Conservation (phyloP, 2,329 filamentous ascomycete species). For the Helminthosporium solani region DNA sequence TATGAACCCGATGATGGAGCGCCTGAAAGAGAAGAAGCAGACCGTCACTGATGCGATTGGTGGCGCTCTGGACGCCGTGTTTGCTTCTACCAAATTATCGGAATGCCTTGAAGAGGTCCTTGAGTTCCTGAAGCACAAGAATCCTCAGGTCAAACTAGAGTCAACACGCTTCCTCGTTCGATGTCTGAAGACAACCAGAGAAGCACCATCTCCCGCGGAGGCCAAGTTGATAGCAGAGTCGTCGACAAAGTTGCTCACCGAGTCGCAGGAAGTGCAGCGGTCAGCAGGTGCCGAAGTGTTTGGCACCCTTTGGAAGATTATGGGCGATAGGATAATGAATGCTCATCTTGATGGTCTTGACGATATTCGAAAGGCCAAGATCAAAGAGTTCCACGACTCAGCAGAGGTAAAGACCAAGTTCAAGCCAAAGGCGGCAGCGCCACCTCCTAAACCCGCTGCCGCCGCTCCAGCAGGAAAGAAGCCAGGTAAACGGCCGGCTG, state of each 20-base stretch:
- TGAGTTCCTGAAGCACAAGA: slow-evolving; percentile 86
- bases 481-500: slow-evolving; percentile 54
- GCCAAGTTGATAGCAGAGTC: slow-evolving; percentile 83
- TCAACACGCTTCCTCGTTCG: slow-evolving; percentile 92
- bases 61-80: slow-evolving; percentile 74
- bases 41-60: slow-evolving; percentile 84
- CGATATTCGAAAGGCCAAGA: slow-evolving; percentile 91
- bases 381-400: slow-evolving; percentile 85
- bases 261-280: slow-evolving; percentile 81
- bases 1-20: slow-evolving; percentile 88
- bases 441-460: slow-evolving; percentile 58
- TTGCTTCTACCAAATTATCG: slow-evolving; percentile 66
- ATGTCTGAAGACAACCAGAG: slow-evolving; percentile 77
- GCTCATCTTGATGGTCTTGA: slow-evolving; percentile 87
- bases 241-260: slow-evolving; percentile 83
- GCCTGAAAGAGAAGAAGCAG: slow-evolving; percentile 95
- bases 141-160: slow-evolving; percentile 95
- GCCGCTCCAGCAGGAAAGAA: slow-evolving; percentile 51
- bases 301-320: slow-evolving; percentile 97
- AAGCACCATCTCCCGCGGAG: slow-evolving; percentile 81
- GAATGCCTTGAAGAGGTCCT: slow-evolving; percentile 92
- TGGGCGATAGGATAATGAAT: slow-evolving; percentile 94
- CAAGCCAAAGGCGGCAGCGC: slow-evolving; percentile 76
- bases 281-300: slow-evolving; percentile 89
- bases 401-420: slow-evolving; percentile 87